Percentiles rank a stretch among this genome's conserved stretches.
phyloP scores from a whole-genome alignment of 2,329 filamentous ascomycete species.

The Aureobasidium sp. region DNA sequence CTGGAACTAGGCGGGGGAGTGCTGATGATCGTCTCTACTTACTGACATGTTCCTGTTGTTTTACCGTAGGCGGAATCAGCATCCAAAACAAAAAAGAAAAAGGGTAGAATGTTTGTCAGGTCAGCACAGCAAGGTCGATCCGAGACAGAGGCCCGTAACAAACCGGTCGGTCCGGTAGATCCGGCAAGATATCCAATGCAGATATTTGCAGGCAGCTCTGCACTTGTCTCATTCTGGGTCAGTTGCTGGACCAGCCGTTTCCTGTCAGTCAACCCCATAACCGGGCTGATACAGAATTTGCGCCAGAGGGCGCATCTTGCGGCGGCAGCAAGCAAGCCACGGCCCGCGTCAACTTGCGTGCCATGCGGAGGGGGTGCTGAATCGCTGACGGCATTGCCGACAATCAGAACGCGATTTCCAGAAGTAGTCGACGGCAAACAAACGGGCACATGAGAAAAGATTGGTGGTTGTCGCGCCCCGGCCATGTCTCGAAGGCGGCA shows the following conservation, averaged over 20 bases:
- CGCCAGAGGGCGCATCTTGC: constrained; percentile 3
- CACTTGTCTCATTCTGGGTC: constrained; percentile 6
- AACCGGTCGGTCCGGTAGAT: constrained; percentile 7
- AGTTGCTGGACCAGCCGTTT: constrained; percentile 1
- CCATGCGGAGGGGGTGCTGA: neutral
- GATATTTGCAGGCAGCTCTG: constrained; percentile 6
- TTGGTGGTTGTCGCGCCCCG: neutral
- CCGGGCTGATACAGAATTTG: constrained; percentile 8
- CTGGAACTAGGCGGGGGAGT: neutral
- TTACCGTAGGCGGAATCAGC: neutral
- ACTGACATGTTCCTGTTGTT: constrained; percentile 5
- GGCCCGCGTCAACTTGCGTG: constrained; percentile 4
- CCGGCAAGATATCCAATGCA: constrained; percentile 9
- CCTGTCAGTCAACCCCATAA: constrained; percentile 7
- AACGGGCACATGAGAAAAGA: neutral
- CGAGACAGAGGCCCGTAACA: constrained; percentile 8
- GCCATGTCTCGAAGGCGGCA: constrained; percentile 1
- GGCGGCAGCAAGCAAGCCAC: constrained; percentile 8
- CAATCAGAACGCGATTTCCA: neutral
- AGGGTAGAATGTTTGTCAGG: constrained; percentile 11
- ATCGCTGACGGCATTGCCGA: neutral
- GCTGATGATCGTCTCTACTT: constrained; percentile 10
- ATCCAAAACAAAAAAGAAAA: neutral
- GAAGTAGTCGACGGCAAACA: neutral
- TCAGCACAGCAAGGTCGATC: constrained; percentile 9